phyloP scores from a whole-genome alignment of 441 rosid genomes.

The Adansonia grandidieri region DNA sequence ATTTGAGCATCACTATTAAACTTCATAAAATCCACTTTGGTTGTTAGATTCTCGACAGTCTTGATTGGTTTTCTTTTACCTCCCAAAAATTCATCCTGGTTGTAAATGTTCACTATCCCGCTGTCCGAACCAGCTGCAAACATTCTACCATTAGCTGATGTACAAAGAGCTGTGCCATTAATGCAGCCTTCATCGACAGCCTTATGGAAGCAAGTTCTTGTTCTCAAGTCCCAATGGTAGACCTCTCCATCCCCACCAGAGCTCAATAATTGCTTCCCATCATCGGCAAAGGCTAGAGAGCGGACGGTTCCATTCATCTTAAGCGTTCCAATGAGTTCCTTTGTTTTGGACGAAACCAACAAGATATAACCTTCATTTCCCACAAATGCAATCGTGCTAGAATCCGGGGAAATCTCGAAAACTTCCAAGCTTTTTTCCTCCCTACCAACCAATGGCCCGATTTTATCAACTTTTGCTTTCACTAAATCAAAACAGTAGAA shows the following conservation, averaged over 20 bases:
- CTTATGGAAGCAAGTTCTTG: conserved; percentile 73
- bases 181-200: conserved; percentile 61
- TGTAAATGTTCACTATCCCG: conserved; percentile 4
- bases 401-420: conserved; percentile 41
- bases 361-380: conserved; percentile 53
- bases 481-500: conserved; percentile 88
- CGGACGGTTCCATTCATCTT: conserved; percentile 37
- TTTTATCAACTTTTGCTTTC: conserved; percentile 75
- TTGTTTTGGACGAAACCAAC: conserved; percentile 75
- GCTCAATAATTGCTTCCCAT: conserved; percentile 4
- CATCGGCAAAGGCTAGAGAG: not conserved
- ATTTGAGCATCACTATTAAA: conserved; percentile 23
- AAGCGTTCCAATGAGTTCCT: conserved; percentile 43
- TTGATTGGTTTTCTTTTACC: conserved; percentile 85
- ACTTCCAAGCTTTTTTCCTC: conserved; percentile 92
- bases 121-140: conserved; percentile 86
- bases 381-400: not conserved
- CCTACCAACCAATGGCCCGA: conserved; percentile 87
- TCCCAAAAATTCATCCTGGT: conserved; percentile 72
- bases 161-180: conserved; percentile 40
- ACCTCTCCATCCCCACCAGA: conserved; percentile 41
- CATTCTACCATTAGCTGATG: conserved; percentile 56
- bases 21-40: conserved; percentile 45
- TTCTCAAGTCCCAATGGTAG: conserved; percentile 88
- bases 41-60: conserved; percentile 77